Conservation (phyloP, 805 yeast genomes). For the Zygoascus biomembranicola region DNA sequence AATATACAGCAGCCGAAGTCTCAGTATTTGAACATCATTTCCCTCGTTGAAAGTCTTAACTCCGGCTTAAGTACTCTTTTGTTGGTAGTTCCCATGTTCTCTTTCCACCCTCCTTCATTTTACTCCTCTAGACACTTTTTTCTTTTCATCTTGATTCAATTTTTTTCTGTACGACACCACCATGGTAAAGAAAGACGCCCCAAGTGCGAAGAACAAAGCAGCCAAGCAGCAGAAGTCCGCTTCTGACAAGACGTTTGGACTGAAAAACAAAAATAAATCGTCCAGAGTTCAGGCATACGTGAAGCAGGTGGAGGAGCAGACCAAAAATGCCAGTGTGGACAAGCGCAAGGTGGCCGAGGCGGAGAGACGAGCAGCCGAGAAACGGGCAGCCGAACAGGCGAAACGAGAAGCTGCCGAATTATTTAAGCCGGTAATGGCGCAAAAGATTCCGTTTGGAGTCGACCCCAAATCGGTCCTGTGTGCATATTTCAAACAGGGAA, state of each 20-base stretch:
- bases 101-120: no score
- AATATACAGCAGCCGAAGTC: no score
- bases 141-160: no score
- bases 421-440: constrained; percentile 56
- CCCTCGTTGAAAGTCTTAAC: no score
- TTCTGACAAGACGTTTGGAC: constrained; percentile 89
- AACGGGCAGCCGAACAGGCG: constrained; percentile 86
- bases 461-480: constrained; percentile 94
- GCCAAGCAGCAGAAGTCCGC: constrained; percentile 50
- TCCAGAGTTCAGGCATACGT: constrained; percentile 75
- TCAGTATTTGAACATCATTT: no score
- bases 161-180: not conserved
- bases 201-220: constrained; percentile 44
- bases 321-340: constrained; percentile 42
- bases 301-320: constrained; percentile 58
- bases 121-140: no score
- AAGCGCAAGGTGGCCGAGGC: constrained; percentile 71
- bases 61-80: no score
- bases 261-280: constrained; percentile 92
- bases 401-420: constrained; percentile 78
- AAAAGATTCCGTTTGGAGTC: constrained; percentile 91
- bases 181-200: constrained; percentile 39
- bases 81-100: no score
- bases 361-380: constrained; percentile 62
- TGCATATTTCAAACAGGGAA: constrained; percentile 78